phyloP scores from a whole-genome alignment of 768 basidiomycete genomes.

The Gloeopeniophorella convolvens region DNA sequence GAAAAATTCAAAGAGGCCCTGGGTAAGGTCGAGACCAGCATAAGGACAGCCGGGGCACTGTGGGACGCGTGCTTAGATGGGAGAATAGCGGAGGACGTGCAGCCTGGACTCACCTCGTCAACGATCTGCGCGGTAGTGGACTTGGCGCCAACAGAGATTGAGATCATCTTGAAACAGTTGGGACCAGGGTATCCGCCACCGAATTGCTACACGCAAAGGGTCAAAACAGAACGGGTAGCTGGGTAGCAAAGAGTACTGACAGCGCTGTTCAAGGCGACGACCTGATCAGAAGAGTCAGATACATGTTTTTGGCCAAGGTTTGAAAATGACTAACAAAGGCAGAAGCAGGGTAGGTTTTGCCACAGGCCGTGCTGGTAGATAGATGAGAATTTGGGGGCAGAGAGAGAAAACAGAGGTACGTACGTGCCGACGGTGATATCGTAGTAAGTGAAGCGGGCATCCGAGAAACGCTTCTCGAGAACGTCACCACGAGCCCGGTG shows the following conservation, averaged over 20 bases:
- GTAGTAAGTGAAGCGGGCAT: slow-evolving; percentile 5
- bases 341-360: not conserved
- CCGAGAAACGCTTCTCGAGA: not conserved
- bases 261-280: slow-evolving; percentile 7
- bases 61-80: not conserved
- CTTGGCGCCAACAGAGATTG: slow-evolving; percentile 56
- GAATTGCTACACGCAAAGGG: slow-evolving; percentile 36
- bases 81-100: not conserved
- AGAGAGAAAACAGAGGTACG: not conserved
- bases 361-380: slow-evolving; percentile 15
- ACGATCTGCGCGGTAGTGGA: slow-evolving; percentile 49
- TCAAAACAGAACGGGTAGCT: no score
- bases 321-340: slow-evolving; percentile 5
- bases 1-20: slow-evolving; percentile 40
- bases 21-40: slow-evolving; percentile 42
- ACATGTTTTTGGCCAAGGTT: not conserved
- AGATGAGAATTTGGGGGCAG: not conserved
- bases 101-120: slow-evolving; percentile 45
- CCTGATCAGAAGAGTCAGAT: not conserved
- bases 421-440: slow-evolving; percentile 14
- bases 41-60: slow-evolving; percentile 36
- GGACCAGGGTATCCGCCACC: slow-evolving; percentile 59
- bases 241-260: slow-evolving; percentile 3
- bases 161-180: slow-evolving; percentile 54
- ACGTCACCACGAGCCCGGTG: slow-evolving; percentile 8